Base-by-base conservation (phyloP, 2,329 filamentous ascomycete genomes). In the Verticillium nonalfalfae region DNA sequence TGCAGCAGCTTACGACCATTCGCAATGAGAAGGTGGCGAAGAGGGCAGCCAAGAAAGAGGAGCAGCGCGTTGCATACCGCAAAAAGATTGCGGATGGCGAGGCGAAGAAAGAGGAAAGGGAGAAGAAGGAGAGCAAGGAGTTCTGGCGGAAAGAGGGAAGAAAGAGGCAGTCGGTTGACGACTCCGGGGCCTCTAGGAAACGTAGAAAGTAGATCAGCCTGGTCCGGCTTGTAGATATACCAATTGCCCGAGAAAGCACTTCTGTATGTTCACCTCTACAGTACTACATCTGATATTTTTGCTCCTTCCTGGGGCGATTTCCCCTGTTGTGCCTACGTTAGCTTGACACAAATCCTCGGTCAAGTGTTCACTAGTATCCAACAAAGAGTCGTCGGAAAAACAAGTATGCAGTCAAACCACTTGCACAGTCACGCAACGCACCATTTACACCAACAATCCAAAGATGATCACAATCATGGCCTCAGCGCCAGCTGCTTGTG, bases 91-190 rank as follows among this genome's bases (percentile, higher is more conserved):
- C 86, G 7, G 91, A 91, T 71, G 87, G 88, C 70, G 82, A 87
- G 70, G 93, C 96, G 83, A 96, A 93, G 86, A 90, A 91, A 78
- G 85, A 84, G 62, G 91, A 88, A 63, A 81, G 93, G 59, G 93
- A 98, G 81, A 96, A 93, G 85, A 86, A 87, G 69, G 94, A 99
- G 79, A 90, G 87, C 72, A 90, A 96, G 74, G 93, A 97, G 69
- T 99, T 87, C 72, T 99, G 95, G 95, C 82, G 87, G 69, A 88
- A 87, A 69, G 96, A 99, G 77, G 95, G 95, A 10, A 91, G 89
- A 79, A 86, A 86, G 78, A 76, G 84, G 65, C 78, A 75, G 60
- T 75, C 76, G 1, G 75, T 70, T 2, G 78, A 79, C 15, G 75
- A 76, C 6, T 76, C 74, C 1, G 76, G 71, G 7, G 76, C 71